These are phyloP conservation scores for Lactarius tabidus DNA, from an alignment of 768 basidiomycete species.

Conservation along the genomic window DNA sequence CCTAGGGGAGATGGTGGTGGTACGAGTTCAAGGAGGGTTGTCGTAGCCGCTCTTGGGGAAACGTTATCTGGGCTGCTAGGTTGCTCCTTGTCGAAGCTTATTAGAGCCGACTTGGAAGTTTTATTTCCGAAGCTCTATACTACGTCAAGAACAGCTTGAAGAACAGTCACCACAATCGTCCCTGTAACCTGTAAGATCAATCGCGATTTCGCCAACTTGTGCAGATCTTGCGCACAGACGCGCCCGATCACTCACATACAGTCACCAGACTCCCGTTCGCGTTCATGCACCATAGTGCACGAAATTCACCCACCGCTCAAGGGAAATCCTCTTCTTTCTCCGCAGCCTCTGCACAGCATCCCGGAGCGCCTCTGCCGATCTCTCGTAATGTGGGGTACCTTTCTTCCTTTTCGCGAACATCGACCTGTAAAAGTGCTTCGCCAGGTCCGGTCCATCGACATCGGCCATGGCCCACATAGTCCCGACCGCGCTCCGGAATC, in stretches of 20 bases:
- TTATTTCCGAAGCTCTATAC: neutral
- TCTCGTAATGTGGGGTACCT: neutral
- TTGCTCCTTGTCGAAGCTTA: no score
- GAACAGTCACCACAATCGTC: neutral
- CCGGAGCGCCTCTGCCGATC: neutral
- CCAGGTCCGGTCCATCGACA: slow-evolving; percentile 1
- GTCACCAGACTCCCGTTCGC: neutral
- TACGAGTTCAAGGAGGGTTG: no score
- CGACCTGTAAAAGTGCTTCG: neutral
- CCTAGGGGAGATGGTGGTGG: no score
- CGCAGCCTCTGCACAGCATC: neutral
- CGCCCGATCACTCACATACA: neutral
- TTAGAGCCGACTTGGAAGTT: no score
- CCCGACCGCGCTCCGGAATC: neutral
- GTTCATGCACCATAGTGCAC: neutral
- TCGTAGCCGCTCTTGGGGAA: no score
- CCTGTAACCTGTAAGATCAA: neutral
- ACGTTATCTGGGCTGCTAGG: no score
- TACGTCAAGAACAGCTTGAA: neutral
- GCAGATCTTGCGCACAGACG: no score
- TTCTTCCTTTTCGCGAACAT: neutral
- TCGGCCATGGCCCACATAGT: neutral
- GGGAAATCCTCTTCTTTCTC: neutral
- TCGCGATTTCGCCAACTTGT: neutral
- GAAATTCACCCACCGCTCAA: neutral